These are phyloP conservation scores for Madurella fahalii DNA, from an alignment of 2,329 filamentous ascomycete species.

Conservation along the genomic window DNA sequence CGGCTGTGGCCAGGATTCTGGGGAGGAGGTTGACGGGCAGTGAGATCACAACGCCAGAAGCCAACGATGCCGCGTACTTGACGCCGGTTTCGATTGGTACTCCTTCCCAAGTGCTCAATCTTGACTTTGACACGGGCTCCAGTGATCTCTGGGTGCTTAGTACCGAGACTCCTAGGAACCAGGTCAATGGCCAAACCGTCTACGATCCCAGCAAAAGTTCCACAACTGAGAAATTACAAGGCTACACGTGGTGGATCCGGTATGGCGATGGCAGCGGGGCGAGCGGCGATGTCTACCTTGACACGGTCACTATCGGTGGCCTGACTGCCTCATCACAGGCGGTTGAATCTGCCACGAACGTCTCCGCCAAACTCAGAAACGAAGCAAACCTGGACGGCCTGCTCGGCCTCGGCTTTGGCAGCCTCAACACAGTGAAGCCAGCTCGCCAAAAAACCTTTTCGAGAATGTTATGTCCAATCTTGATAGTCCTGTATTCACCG, in stretches of 20 bases:
- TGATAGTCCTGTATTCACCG: conserved; percentile 32
- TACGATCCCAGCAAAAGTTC: conserved; percentile 39
- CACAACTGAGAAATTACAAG: conserved; percentile 35
- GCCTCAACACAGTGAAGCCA: conserved; percentile 41
- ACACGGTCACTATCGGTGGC: conserved; percentile 40
- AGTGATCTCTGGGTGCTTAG: conserved; percentile 45
- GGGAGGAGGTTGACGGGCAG: conserved; percentile 27
- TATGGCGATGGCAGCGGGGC: conserved; percentile 44
- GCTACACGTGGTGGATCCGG: conserved; percentile 36
- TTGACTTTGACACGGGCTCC: conserved; percentile 34
- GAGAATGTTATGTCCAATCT: conserved; percentile 32
- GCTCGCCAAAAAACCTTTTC: conserved; percentile 41
- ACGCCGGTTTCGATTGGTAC: conserved; percentile 40
- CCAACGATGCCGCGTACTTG: conserved; percentile 37
- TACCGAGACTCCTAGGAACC: conserved; percentile 29
- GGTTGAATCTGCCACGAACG: conserved; percentile 40
- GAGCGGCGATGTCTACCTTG: conserved; percentile 41
- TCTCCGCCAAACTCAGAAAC: conserved; percentile 38
- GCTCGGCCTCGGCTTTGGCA: conserved; percentile 41
- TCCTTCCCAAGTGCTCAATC: conserved; percentile 28
- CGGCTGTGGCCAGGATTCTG: conserved; percentile 25
- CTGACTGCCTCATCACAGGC: conserved; percentile 39
- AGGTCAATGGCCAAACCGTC: conserved; percentile 37
- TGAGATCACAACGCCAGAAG: conserved; percentile 26
- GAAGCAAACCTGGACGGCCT: conserved; percentile 39